Base-by-base conservation (phyloP, 371 early-diverging fungal genomes). In the Apophysomyces elegans region DNA sequence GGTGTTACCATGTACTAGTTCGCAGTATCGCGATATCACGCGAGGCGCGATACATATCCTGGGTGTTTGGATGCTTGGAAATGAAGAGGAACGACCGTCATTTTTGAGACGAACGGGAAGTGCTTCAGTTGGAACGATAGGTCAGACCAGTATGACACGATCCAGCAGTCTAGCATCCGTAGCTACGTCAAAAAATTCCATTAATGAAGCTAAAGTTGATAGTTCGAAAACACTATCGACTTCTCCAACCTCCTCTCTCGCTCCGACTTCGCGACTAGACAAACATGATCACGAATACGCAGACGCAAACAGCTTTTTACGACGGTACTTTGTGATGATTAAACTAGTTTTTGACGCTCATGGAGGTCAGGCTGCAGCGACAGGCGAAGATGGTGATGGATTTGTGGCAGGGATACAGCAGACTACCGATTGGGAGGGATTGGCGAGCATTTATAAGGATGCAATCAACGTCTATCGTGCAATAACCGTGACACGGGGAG, bases 21-120 rank as follows among this genome's bases (percentile, higher is more conserved):
- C 80, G 9, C 71, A 81, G 21, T 85, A 87, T 65, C 79, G 86
- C 65, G 91, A 92, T 35, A 87, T 90, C 41, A 85, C 83, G 1
- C 81, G 91, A 5, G 87, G 89, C 4, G 88, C 90, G 0, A 77
- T 91, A 35, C 90, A 87, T 70, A 84, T 93, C n/a, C 66, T 93
- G 7, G 86, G 91, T 1, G 85, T 86, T 0, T 92, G 92, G 92
- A 83, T 86, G 50, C 72, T 90, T 18, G 85, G 88, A 41, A 81
- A 76, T 36, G 90, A 89, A 68, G 88, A 90, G 18, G 89, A 90
- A 64, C 79, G 90, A 0, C 89, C 91, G 1, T 75, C 80, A 0
- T 90, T 90, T 58, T 70, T 91, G n/a, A 76, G 88, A 38, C 69
- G 84, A 57, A 71, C 77, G 14, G 66, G 76, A 5, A 73, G 67